phyloP scores from a whole-genome alignment of 2,329 filamentous ascomycete species.

The Hypoxylon sp. region DNA sequence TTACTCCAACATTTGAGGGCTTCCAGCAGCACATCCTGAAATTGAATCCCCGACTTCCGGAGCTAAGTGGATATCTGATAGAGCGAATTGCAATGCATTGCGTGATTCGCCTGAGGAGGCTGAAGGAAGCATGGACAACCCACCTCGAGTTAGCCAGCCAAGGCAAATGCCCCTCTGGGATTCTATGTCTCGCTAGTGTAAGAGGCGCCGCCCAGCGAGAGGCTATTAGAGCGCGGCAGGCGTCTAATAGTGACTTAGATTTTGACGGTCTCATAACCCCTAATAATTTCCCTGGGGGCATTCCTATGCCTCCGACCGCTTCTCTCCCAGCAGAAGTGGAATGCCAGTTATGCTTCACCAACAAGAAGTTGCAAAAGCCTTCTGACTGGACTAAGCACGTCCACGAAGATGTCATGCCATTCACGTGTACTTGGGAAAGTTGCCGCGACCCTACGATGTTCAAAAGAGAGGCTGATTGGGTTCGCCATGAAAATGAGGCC shows the following conservation, averaged over 20 bases:
- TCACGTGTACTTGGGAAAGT: neutral
- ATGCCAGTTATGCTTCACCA: neutral
- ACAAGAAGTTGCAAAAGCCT: neutral
- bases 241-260: no score
- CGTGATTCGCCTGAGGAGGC: neutral
- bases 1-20: constrained; percentile 5
- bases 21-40: constrained; percentile 1
- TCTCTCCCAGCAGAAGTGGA: neutral
- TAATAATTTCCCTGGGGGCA: neutral
- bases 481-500: constrained; percentile 10
- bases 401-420: neutral
- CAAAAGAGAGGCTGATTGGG: constrained; percentile 2
- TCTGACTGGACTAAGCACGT: constrained; percentile 9
- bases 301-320: neutral
- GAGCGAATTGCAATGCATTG: neutral
- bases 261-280: neutral
- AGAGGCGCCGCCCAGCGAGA: neutral
- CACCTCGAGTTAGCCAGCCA: neutral
- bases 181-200: neutral
- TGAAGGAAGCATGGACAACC: neutral
- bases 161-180: neutral
- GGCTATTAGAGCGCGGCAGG: neutral
- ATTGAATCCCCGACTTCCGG: neutral
- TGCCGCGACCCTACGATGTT: neutral
- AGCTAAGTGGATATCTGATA: neutral